Evolutionary conservation across 495 filamentous ascomycete species (phyloP), one percentile per base, ranked within the genome.

Genomic region (Barbatosphaeria neglecta): DNA sequence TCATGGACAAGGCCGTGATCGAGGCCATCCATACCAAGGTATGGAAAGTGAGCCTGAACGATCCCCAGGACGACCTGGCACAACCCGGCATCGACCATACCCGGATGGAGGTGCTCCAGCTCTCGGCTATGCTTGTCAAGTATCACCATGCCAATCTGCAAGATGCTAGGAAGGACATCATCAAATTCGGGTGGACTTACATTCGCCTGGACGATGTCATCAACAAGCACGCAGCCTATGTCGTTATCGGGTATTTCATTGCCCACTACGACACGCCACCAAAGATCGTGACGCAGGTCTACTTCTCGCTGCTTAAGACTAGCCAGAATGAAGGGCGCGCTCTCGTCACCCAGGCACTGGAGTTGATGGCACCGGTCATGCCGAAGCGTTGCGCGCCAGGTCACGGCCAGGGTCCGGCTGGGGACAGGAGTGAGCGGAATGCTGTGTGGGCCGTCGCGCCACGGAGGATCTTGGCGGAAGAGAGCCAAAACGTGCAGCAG

Each of bases 101-200:
- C 4, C 75, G 92, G 39, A 92, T 99, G 82, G 92, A 99, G 57
- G 74, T 95, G 10, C 76, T 99, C 15, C 93, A 99, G 57, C 75
- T 96, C 47, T 94, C 92, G 0, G 89, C 93, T 1, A 74, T 99
- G 67, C 70, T 99, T 24, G 82, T 99, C 60, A 96, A 96, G 54
- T 93, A 97, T 50, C 88, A 97, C 50, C 75, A 86, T 48, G 74
- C 75, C 22, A 81, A 89, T 19, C 73, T 97, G 8, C 79, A 87
- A 43, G 90, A 96, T 56, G 84, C 86, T 5, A 84, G 93, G 18
- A 99, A 97, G 62, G 93, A 99, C 50, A 87, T 99, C 48, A 97
- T 99, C 56, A 96, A 95, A 63, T 97, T 96, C 62, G 89, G 87
- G 4, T 99, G 93, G 93, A 96, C 89, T 22, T 97, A 92, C 58